Evolutionary conservation across 352 stramenopile species (phyloP).

Genomic region (Phytopythium sindhum): DNA sequence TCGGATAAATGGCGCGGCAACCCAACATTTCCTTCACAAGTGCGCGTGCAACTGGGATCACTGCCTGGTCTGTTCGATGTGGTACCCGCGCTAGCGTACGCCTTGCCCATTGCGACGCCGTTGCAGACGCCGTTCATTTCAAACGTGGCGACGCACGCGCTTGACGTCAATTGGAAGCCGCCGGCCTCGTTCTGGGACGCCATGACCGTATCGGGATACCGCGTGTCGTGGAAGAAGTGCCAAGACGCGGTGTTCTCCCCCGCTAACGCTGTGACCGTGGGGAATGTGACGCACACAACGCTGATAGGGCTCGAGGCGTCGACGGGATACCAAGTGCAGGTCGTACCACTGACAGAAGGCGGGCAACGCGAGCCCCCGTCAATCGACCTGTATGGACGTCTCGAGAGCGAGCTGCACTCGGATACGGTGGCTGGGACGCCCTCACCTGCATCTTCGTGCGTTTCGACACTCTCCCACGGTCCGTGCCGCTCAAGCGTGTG

Average conservation of each 20-base stretch:
- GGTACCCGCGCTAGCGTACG: conserved; percentile 64
- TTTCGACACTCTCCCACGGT: conserved; percentile 53
- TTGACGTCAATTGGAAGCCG: conserved; percentile 84
- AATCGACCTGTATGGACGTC: conserved; percentile 88
- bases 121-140: conserved; percentile 42
- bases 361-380: conserved; percentile 26
- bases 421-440: conserved; percentile 51
- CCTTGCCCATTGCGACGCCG: conserved; percentile 33
- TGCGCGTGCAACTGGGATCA: conserved; percentile 62
- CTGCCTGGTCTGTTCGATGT: conserved; percentile 60
- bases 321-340: conserved; percentile 73
- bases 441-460: conserved; percentile 40
- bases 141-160: conserved; percentile 70
- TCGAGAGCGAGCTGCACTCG: conserved; percentile 20
- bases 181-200: conserved; percentile 58
- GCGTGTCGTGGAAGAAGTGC: conserved; percentile 53
- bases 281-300: conserved; percentile 92
- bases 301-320: conserved; percentile 56
- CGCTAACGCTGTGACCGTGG: conserved; percentile 44
- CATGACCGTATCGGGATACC: conserved; percentile 86
- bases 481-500: background rate
- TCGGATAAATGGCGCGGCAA: conserved; percentile 20
- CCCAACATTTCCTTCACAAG: conserved; percentile 42
- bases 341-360: conserved; percentile 81
- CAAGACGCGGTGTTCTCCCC: conserved; percentile 23